Evolutionary conservation across 176 grass and related monocot species (phyloP).

Genomic region (Juncus effusus): DNA sequence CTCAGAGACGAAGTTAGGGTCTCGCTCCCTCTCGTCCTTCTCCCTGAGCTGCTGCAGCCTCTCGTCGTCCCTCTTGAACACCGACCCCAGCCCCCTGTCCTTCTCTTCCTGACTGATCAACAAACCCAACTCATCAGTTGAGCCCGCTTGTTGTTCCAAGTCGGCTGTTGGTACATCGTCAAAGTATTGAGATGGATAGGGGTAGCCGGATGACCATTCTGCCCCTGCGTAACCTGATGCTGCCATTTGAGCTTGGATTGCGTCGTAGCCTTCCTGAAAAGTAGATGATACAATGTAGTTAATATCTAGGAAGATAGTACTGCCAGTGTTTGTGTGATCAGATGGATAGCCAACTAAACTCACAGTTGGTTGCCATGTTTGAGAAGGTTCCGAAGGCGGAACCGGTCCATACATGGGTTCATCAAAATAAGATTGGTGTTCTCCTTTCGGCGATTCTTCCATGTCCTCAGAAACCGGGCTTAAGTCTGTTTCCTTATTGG

Average conservation of each 20-base stretch:
- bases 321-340: not conserved
- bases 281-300: slow-evolving; percentile 2
- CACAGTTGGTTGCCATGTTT: slow-evolving; percentile 80
- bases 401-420: slow-evolving; percentile 88
- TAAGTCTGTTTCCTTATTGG: slow-evolving; percentile 71
- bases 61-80: slow-evolving; percentile 91
- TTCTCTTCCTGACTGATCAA: slow-evolving; percentile 49
- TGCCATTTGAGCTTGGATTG: slow-evolving; percentile 70
- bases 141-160: slow-evolving; percentile 38
- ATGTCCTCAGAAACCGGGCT: slow-evolving; percentile 88
- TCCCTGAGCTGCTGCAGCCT: slow-evolving; percentile 83
- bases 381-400: slow-evolving; percentile 65
- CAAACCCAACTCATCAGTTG: slow-evolving; percentile 27
- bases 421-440: slow-evolving; percentile 68
- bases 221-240: slow-evolving; percentile 72
- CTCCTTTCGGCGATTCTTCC: slow-evolving; percentile 62
- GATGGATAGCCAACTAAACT: slow-evolving; percentile 13
- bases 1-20: slow-evolving; percentile 97
- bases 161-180: slow-evolving; percentile 55
- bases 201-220: slow-evolving; percentile 36
- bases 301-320: not conserved
- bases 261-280: slow-evolving; percentile 76
- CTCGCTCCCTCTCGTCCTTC: slow-evolving; percentile 79
- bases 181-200: slow-evolving; percentile 59
- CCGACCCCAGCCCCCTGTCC: slow-evolving; percentile 85